A percentile compares a stretch with the other conserved stretches of the same genome.
Conservation (phyloP, 371 early-diverging fungal species). For the Capniomyces stellatus region DNA sequence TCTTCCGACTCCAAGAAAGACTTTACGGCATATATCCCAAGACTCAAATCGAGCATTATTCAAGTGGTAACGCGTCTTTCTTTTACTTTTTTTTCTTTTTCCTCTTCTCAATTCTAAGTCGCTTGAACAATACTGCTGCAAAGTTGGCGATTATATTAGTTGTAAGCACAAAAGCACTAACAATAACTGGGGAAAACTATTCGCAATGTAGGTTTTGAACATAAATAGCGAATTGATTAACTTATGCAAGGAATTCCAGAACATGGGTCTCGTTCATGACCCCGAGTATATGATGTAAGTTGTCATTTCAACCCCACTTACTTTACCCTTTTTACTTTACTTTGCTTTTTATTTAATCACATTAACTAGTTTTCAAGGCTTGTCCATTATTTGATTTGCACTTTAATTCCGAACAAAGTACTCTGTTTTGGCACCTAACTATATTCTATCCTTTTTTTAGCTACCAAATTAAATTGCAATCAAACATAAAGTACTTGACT, state of each 20-base stretch:
- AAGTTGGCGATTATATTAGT: no score
- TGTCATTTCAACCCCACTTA: not conserved
- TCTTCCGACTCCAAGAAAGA: no score
- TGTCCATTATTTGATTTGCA: not conserved
- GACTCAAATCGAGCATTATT: conserved; percentile 20
- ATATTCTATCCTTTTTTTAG: no score
- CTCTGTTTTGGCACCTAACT: no score
- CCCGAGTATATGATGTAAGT: conserved; percentile 26
- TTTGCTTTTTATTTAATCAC: not conserved
- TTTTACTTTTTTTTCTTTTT: no score
- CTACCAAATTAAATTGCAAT: conserved; percentile 33
- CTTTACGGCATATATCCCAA: conserved; percentile 13
- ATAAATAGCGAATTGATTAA: conserved; percentile 36
- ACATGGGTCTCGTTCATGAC: conserved; percentile 33
- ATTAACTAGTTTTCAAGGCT: not conserved
- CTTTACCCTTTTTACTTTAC: not conserved
- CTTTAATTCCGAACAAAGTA: not conserved
- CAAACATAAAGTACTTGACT: conserved; percentile 34
- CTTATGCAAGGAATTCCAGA: conserved; percentile 34
- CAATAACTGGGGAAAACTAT: conserved; percentile 7
- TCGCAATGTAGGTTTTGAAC: conserved; percentile 11
- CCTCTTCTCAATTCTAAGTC: no score
- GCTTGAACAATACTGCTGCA: no score
- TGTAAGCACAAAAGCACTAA: conserved; percentile 20
- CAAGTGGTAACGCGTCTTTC: conserved; percentile 9